Evolutionary conservation across 2,329 filamentous ascomycete species (phyloP).

Genomic region (Penicillium sp.): DNA sequence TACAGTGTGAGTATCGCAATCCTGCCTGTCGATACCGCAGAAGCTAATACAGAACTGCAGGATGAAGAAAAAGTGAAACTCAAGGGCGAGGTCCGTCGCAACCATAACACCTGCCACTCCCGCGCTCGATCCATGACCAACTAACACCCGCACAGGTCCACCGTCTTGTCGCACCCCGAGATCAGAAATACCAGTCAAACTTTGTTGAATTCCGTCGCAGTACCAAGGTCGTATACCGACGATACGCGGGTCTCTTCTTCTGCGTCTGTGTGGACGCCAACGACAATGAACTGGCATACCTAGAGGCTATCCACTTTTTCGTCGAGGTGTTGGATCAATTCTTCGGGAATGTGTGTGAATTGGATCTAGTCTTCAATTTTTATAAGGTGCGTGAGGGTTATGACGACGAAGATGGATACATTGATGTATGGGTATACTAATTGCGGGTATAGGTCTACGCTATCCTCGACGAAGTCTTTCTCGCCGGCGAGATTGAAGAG

Average conservation of each 20-base stretch:
- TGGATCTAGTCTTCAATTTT: slow-evolving; percentile 80
- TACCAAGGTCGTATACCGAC: slow-evolving; percentile 94
- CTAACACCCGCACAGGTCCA: slow-evolving; percentile 64
- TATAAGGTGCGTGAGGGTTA: slow-evolving; percentile 57
- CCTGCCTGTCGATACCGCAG: background rate
- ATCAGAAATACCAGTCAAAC: slow-evolving; percentile 99
- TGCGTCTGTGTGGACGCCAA: slow-evolving; percentile 99
- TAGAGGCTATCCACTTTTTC: slow-evolving; percentile 99
- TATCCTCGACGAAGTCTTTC: slow-evolving; percentile 95
- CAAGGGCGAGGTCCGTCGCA: slow-evolving; percentile 80
- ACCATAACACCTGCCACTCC: background rate
- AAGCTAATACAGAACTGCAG: slow-evolving; percentile 36
- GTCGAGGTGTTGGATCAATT: slow-evolving; percentile 98
- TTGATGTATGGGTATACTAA: background rate
- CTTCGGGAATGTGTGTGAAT: slow-evolving; percentile 98
- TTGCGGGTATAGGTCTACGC: slow-evolving; percentile 73
- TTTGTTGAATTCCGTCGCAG: slow-evolving; percentile 77
- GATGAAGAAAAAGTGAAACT: slow-evolving; percentile 99
- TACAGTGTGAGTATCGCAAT: slow-evolving; percentile 65
- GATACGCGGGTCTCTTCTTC: slow-evolving; percentile 98
- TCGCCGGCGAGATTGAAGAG: slow-evolving; percentile 97
- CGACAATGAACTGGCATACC: slow-evolving; percentile 94
- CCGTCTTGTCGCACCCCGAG: slow-evolving; percentile 92
- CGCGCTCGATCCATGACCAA: background rate
- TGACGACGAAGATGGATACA: slow-evolving; percentile 7